Base-by-base conservation (phyloP, 257 asterid genomes). In the Rhazya stricta region DNA sequence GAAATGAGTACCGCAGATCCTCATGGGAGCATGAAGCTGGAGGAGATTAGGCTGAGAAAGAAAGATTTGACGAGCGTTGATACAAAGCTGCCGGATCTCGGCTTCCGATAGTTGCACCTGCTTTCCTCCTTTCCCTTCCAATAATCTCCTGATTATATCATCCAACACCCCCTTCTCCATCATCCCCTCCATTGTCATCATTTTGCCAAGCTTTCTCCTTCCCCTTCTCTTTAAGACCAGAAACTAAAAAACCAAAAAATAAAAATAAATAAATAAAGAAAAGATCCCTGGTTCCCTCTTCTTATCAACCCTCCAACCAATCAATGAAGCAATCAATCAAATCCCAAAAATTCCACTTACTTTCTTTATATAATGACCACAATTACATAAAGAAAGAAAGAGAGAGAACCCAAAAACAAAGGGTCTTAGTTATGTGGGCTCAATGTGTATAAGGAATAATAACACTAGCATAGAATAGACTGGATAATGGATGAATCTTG, bases 1-100 rank as follows among this genome's bases (percentile, higher is more conserved):
- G 70, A 11, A 5, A 19, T 29, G 61, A 37, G 25, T 71, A 92
- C 97, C 98, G 53, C 98, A 89, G 85, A 91, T 91, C 91, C 85
- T 91, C 84, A 93, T 71, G 7, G 98, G 98, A 66, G 97, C 96
- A 12, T 37, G 86, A 74, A 93, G 76, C 63, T 80, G 84, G 48
- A 93, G 91, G 74, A 93, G 94, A 83, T 63, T 88, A 78, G 97
- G 94, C 68, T 91, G 91, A 73, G 97, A 87, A 21, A 91, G 88
- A 74, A 91, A 85, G 74, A 89, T 86, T 79, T 91, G 98, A 39
- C 97, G 89, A 46, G 94, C 96, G 79, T 86, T 88, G 82, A 88
- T 89, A 82, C 97, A 91, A 74, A 93, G 96, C 86, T 86, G 96
- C n/a, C 97, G 94, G 89, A 93, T 91, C 97, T 93, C 98, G 10